Evolutionary conservation across 306 rosid genomes (phyloP), one percentile per base, ranked within the genome.

Genomic region (Alnus glutinosa): DNA sequence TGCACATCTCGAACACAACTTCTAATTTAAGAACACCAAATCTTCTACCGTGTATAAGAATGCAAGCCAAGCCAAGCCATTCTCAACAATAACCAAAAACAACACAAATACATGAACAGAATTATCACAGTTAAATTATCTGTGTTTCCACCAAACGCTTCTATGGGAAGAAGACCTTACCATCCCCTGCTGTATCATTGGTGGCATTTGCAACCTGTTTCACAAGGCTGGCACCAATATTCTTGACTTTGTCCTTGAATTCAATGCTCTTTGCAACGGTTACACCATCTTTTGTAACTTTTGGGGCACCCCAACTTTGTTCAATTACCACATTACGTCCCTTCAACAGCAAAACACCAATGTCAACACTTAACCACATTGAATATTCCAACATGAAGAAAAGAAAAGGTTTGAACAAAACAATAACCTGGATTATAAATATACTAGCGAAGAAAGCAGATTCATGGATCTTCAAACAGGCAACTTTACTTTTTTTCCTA

Each of bases 121-220:
- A 4, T n/a, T 50, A 44, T 61, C 34, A 62, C 13, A 61, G 32
- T 7, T 47, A 14, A 34, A 6, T 51, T 49, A 9, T 59, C 10
- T 4, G 5, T 10, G 18, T 16, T 32, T 16, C 42, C 72, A 67
- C 9, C 42, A 67, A 9, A 42, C 32, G 50, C 14, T 8, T 18
- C 7, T 7, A 37, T 39, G 51, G 37, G 9, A 67, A 9, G 19
- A 67, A 67, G 51, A 39, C 28, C 93, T 83, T 83, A 94, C 98
- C 98, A 85, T 94, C 98, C 77, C 98, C 98, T 2, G 98, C 98
- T 42, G 81, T 87, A 58, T 92, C 98, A 75, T 95, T 95, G 73
- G 96, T 95, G 50, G 98, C 98, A 82, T 91, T 95, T 10, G 98
- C 98, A 77, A 95, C 98, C 90, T 95, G 98, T 86, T 94, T 94